A percentile compares a stretch with the other conserved stretches of the same genome.
Conservation (phyloP, 441 rosid genomes). For the Mallotus japonicus region DNA sequence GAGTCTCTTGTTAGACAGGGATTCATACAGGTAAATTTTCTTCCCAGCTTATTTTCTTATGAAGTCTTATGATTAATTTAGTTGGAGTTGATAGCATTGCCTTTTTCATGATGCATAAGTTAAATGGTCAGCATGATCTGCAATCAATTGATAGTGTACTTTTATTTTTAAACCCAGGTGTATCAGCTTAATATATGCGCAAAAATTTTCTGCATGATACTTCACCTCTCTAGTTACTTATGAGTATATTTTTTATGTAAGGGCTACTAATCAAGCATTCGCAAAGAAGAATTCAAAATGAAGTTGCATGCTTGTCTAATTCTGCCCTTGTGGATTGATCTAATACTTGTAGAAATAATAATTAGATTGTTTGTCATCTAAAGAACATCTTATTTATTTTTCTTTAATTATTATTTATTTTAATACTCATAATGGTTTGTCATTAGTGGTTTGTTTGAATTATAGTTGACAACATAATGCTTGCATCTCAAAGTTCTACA, state of each 20-base stretch:
- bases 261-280: background rate
- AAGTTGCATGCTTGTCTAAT: background rate
- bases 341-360: background rate
- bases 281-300: background rate
- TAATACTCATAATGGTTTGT: too few relatives aligned
- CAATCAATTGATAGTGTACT: background rate
- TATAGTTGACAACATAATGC: background rate
- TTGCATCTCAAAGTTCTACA: background rate
- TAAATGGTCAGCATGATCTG: background rate
- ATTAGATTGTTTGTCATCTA: background rate
- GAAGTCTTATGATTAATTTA: background rate
- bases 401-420: background rate
- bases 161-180: background rate
- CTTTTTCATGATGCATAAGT: background rate
- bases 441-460: background rate
- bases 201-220: background rate
- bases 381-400: background rate
- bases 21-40: conserved; percentile 58
- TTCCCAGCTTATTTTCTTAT: background rate
- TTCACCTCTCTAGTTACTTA: background rate
- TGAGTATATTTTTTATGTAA: background rate
- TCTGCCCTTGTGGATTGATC: background rate
- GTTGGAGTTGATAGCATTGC: background rate
- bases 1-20: conserved; percentile 79
- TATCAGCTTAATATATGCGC: background rate